Evolutionary conservation across 1,284 basidiomycete species (phyloP), one percentile per base, ranked within the genome.

Genomic region (Gomphus bonarii): DNA sequence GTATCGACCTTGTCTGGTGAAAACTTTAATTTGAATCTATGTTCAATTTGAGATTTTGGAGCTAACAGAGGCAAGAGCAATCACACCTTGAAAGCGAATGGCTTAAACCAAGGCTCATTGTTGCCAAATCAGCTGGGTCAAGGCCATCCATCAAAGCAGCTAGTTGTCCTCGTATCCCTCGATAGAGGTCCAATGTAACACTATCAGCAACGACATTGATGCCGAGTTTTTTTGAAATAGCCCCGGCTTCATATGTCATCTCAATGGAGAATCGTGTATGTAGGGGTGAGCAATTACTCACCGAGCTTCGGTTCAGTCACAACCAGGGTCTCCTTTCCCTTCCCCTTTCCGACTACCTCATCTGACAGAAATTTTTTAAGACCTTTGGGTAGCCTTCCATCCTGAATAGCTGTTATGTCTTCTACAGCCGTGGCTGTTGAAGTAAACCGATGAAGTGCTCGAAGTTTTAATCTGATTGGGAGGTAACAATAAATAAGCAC

Each of bases 1-100:
- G 94, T 97, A 71, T 99, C 95, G 51, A 99, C 95, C 74, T 98
- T 98, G 77, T 99, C 95, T 5, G 95, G 95, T 18, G 94, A 98
- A 74, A 99, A 99, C 75, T 99, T 98, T 68, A 99, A 82, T 79
- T 99, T 99, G 78, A 95, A 99, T 61, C 95, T 94, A 20, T 18
- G 36, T n/a, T 46, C 16, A 51, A 16, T 20, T 25, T 9, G 25
- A 48, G 28, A 18, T 9, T 12, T 50, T 35, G 59, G 33, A n/a
- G 18, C 44, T 14, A 55, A 30, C 42, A n/a, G 1, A 49, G 35
- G 25, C n/a, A 33, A 16, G 12, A 51, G 30, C 35, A 42, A 44
- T 67, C 73, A 57, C 62, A 90, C 89, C 91, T 84, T 60, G 92
- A 95, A 68, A 99, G 75, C 60, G 93, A 97, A 75, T 99, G 95